Evolutionary conservation across 2,329 filamentous ascomycete species (phyloP).

Genomic region (Chaetomiaceae sp.): DNA sequence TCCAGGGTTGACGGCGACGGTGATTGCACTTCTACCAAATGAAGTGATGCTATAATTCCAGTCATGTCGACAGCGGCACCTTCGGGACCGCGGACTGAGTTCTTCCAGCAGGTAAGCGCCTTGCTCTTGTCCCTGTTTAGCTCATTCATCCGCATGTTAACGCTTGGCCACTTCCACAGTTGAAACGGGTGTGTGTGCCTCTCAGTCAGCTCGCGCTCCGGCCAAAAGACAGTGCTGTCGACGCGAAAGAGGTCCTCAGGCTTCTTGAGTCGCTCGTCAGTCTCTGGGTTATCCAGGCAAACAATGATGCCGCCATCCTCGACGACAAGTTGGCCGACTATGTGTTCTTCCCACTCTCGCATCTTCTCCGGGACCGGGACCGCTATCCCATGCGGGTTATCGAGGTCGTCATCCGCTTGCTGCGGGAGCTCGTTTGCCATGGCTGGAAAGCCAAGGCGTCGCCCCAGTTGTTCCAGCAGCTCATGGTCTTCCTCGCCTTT

Average conservation of each 20-base stretch:
- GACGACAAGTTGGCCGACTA: slow-evolving; percentile 88
- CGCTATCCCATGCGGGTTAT: slow-evolving; percentile 64
- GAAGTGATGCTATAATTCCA: not conserved
- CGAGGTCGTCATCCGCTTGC: slow-evolving; percentile 70
- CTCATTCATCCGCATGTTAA: not conserved
- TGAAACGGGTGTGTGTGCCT: slow-evolving; percentile 26
- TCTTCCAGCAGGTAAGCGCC: slow-evolving; percentile 33
- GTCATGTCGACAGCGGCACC: slow-evolving; percentile 18
- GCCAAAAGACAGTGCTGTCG: slow-evolving; percentile 16
- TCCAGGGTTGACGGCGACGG: too few relatives aligned
- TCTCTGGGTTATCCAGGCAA: slow-evolving; percentile 22
- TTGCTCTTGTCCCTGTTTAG: not conserved
- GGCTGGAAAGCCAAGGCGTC: slow-evolving; percentile 74
- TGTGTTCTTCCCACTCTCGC: slow-evolving; percentile 85
- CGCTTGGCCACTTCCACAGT: slow-evolving; percentile 13
- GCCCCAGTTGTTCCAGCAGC: slow-evolving; percentile 69
- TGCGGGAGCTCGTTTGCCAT: slow-evolving; percentile 64
- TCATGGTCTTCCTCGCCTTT: slow-evolving; percentile 78
- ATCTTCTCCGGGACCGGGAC: slow-evolving; percentile 73
- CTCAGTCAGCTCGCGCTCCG: slow-evolving; percentile 22
- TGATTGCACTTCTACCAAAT: too few relatives aligned
- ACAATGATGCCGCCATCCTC: slow-evolving; percentile 43
- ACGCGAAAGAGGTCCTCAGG: slow-evolving; percentile 18
- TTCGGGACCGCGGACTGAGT: slow-evolving; percentile 27
- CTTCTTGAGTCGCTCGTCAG: slow-evolving; percentile 16